Percentiles rank a stretch among this genome's conserved stretches.
phyloP scores from a whole-genome alignment of 805 yeast species.

The Starmerella apicola region DNA sequence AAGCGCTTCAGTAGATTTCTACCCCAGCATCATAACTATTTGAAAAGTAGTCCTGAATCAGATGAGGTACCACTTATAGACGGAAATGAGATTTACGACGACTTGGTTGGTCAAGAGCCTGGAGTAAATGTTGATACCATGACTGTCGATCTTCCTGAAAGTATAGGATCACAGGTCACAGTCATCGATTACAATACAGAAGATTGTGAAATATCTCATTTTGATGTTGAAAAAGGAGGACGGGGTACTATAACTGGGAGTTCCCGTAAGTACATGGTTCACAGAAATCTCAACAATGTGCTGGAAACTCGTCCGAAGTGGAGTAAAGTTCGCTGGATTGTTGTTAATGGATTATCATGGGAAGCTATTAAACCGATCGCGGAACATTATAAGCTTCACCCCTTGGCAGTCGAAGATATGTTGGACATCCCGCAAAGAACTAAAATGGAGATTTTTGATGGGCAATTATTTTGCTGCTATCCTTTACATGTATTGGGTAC shows the following conservation, averaged over 20 bases:
- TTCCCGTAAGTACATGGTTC: constrained; percentile 5
- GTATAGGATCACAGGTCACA: constrained; percentile 43
- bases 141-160: constrained; percentile 35
- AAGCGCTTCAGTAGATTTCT: not conserved
- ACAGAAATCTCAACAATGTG: constrained; percentile 11
- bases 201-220: constrained; percentile 35
- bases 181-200: constrained; percentile 38
- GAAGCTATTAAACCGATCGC: constrained; percentile 41
- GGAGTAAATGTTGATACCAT: constrained; percentile 44
- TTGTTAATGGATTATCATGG: constrained; percentile 51
- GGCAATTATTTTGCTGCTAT: constrained; percentile 41
- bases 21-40: not conserved
- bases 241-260: constrained; percentile 24
- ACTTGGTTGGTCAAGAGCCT: constrained; percentile 44
- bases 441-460: constrained; percentile 41
- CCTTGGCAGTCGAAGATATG: constrained; percentile 49
- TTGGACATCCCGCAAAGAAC: constrained; percentile 52
- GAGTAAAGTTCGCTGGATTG: constrained; percentile 45
- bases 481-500: constrained; percentile 40
- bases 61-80: not conserved
- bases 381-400: constrained; percentile 36
- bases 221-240: constrained; percentile 27
- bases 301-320: constrained; percentile 34
- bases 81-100: not conserved
- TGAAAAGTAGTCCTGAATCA: not conserved